phyloP scores from a whole-genome alignment of 129 eudicot genomes.

The Chrysanthemum lavandulifolium region DNA sequence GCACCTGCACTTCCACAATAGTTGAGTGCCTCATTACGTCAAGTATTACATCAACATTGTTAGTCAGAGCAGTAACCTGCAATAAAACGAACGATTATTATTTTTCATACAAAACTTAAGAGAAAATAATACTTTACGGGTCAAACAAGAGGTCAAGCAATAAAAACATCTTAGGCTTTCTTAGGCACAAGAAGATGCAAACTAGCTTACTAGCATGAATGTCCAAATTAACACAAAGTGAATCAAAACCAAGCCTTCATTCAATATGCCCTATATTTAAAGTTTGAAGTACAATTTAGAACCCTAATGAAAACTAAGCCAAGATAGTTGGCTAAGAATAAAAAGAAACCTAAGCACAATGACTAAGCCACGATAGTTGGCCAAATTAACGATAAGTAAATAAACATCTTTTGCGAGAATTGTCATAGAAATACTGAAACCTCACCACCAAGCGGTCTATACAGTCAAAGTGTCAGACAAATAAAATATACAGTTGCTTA shows the following conservation, averaged over 20 bases:
- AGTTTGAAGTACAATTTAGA: not conserved
- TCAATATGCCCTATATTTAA: not conserved
- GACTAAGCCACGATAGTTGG: too few relatives aligned
- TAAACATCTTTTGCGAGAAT: too few relatives aligned
- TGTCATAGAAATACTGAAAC: too few relatives aligned
- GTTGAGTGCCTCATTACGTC: slow-evolving; percentile 47
- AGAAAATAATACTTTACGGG: too few relatives aligned
- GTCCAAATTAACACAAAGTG: not conserved
- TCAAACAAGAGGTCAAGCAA: too few relatives aligned
- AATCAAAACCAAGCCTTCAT: slow-evolving; percentile 5
- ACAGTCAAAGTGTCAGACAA: too few relatives aligned
- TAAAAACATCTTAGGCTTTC: not conserved
- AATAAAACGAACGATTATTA: slow-evolving; percentile 13
- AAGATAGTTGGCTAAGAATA: not conserved
- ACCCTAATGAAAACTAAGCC: too few relatives aligned
- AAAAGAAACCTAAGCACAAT: not conserved
- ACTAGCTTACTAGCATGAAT: not conserved
- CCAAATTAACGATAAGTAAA: too few relatives aligned
- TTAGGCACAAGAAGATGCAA: not conserved
- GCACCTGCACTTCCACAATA: slow-evolving; percentile 66
- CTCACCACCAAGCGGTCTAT: too few relatives aligned
- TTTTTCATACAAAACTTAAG: not conserved
- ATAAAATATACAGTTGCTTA: too few relatives aligned
- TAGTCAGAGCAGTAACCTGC: slow-evolving; percentile 56
- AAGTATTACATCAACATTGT: slow-evolving; percentile 46